Evolutionary conservation across 306 rosid species (phyloP), one percentile per base, ranked within the genome.

Genomic region (Abrus pulchellus): DNA sequence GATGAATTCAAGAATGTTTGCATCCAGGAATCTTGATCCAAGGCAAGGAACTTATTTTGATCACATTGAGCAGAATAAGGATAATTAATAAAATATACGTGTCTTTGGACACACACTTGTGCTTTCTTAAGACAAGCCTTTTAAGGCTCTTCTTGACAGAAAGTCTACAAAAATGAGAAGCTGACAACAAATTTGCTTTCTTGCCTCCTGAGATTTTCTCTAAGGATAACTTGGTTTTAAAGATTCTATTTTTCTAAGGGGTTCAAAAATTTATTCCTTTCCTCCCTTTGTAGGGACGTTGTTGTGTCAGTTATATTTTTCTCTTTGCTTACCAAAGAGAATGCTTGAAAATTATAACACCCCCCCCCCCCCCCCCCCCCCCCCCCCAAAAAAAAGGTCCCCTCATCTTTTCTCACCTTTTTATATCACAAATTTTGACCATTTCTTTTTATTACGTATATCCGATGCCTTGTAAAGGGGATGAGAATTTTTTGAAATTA

Each of bases 241-340:
- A 89, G 83, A 87, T 85, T 82, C 76, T 75, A 78, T 49, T 82
- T 80, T 81, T 77, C 49, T 4, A 64, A 40, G 65, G 71, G 7
- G 34, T 80, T 69, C 57, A 55, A 54, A 80, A 68, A 71, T 72
- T 78, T 88, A 90, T 91, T 91, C 94, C 84, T 90, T 87, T 60
- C 91, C 77, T 78, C 59, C 78, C 61, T 85, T 54, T 73, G 60
- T 44, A 34, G 64, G 77, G 57, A 65, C 32, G 49, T 79, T 40
- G 71, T 60, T 53, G 43, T 60, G 50, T 75, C 74, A 56, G 53
- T 72, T 64, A 14, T 57, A 66, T 11, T 30, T 83, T 52, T 64
- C 52, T 55, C 70, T 59, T 75, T 52, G 57, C 34, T 8, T 1
- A 14, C 1, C 0, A 27, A 6, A 36, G 60, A 20, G 20, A 20